phyloP scores from a whole-genome alignment of 2,329 filamentous ascomycete genomes.

The Didymella keratinophila region DNA sequence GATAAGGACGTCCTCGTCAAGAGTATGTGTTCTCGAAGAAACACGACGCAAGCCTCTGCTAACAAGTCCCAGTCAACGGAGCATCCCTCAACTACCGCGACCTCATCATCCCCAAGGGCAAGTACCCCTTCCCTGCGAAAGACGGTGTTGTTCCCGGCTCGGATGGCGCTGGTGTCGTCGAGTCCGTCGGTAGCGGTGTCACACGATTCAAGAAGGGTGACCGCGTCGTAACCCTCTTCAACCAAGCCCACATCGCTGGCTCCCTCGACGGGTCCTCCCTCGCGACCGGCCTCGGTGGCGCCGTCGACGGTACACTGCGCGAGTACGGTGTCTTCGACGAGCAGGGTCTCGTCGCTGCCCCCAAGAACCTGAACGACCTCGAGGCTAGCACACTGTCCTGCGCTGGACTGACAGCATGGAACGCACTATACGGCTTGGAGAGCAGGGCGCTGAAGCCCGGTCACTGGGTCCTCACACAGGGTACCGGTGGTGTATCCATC shows the following conservation, averaged over 20 bases:
- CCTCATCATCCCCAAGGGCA: constrained; percentile 57
- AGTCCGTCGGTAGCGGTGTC: constrained; percentile 64
- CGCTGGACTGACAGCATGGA: constrained; percentile 58
- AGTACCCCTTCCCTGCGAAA: constrained; percentile 55
- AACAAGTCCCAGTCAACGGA: constrained; percentile 52
- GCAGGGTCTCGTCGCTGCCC: constrained; percentile 69
- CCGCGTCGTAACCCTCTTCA: constrained; percentile 70
- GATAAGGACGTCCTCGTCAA: constrained; percentile 78
- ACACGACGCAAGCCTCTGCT: background rate
- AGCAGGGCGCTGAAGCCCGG: constrained; percentile 49
- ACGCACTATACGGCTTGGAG: constrained; percentile 60
- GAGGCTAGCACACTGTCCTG: constrained; percentile 60
- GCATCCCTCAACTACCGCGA: constrained; percentile 61
- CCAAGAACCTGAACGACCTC: constrained; percentile 60
- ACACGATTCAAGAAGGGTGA: constrained; percentile 65
- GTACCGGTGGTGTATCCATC: constrained; percentile 73
- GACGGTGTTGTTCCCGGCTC: constrained; percentile 57
- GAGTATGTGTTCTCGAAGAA: constrained; percentile 43
- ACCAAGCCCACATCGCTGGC: constrained; percentile 63
- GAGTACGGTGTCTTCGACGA: constrained; percentile 73
- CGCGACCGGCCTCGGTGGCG: constrained; percentile 70
- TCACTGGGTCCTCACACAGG: constrained; percentile 68
- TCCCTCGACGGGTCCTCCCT: constrained; percentile 52
- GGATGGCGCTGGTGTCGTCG: constrained; percentile 62
- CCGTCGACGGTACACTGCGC: constrained; percentile 71